A percentile compares a stretch with the other conserved stretches of the same genome.
Conservation (phyloP, 495 filamentous ascomycete species). For the Penicillium soppii region DNA sequence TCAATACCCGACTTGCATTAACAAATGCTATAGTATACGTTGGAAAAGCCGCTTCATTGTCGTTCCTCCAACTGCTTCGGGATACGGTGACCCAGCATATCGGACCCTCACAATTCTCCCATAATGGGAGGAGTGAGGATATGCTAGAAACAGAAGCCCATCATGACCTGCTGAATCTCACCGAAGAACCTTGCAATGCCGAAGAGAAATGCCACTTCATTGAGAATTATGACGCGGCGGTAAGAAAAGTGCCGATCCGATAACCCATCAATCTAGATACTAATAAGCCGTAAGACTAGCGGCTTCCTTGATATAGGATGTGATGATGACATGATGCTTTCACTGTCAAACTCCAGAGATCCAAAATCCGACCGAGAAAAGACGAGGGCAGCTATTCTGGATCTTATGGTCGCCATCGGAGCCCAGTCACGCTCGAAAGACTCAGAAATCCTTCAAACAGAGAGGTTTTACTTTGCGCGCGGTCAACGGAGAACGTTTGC, state of each 20-base stretch:
- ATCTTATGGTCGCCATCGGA: constrained; percentile 44
- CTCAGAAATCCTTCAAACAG: constrained; percentile 17
- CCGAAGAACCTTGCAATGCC: constrained; percentile 20
- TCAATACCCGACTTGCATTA: not conserved
- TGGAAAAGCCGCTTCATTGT: constrained; percentile 41
- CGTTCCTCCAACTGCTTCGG: constrained; percentile 42
- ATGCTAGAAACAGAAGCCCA: constrained; percentile 43
- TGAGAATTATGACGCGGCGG: constrained; percentile 28
- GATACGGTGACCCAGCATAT: constrained; percentile 44
- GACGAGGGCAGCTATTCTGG: constrained; percentile 28
- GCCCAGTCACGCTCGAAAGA: constrained; percentile 36
- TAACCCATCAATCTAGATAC: not conserved
- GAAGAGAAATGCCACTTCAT: constrained; percentile 27
- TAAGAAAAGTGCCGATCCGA: constrained; percentile 17
- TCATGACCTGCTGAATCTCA: constrained; percentile 25
- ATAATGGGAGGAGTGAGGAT: constrained; percentile 38
- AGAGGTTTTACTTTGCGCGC: constrained; percentile 37
- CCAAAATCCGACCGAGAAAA: constrained; percentile 20
- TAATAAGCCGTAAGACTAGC: constrained; percentile 25
- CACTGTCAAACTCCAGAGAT: constrained; percentile 7
- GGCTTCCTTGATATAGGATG: constrained; percentile 31
- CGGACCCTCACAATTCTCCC: constrained; percentile 42
- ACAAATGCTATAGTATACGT: constrained; percentile 30
- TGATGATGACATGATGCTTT: constrained; percentile 2
- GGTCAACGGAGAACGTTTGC: constrained; percentile 38